Base-by-base conservation (phyloP, 1,284 basidiomycete genomes). In the Cutaneotrichosporon mucoides region DNA sequence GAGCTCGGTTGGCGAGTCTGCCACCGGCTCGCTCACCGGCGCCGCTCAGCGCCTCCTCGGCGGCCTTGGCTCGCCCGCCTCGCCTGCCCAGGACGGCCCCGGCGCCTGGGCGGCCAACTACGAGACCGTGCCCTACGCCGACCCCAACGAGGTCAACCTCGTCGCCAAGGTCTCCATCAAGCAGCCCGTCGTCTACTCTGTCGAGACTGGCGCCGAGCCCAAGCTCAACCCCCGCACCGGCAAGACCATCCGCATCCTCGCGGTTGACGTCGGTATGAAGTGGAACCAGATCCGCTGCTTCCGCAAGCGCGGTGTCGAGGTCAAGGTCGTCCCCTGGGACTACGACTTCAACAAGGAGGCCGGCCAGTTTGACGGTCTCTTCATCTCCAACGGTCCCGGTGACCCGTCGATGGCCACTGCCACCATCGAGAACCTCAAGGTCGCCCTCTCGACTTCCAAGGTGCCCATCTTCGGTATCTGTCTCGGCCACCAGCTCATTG, bases 271-370 rank as follows among this genome's bases (percentile, higher is more conserved):
- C 56, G 96, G 96, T 46, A 98, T 99, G 90, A 99, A 99, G 81
- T 95, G 89, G 81, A 99, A 99, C 80, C 96, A 99, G 79, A 95
- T 99, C 69, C 86, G 96, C 49, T 99, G 95, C 82, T 97, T 99
- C 81, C 88, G 86, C 54, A 84, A 87, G 56, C 89, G 96, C 50
- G 95, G 96, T 56, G 86, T 98, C 54, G 92, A 99, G 78, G 83
- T 99, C 75, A 96, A 97, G 80, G 92, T 97, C 56, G 91, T 99
- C 4, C 95, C 96, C 43, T 99, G 94, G 93, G 76, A 99, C 76
- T 89, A 96, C 76, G 89, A 99, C 79, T 92, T 97, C 76, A 81
- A 90, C 48, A 73, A 84, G n/a, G 75, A 82, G 3, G 85, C 85
- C 56, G 85, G 95, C 72, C 86, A 88, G 1, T 98, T 87, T 70